Evolutionary conservation across 768 basidiomycete genomes (phyloP).

Genomic region (Lactarius vividus): DNA sequence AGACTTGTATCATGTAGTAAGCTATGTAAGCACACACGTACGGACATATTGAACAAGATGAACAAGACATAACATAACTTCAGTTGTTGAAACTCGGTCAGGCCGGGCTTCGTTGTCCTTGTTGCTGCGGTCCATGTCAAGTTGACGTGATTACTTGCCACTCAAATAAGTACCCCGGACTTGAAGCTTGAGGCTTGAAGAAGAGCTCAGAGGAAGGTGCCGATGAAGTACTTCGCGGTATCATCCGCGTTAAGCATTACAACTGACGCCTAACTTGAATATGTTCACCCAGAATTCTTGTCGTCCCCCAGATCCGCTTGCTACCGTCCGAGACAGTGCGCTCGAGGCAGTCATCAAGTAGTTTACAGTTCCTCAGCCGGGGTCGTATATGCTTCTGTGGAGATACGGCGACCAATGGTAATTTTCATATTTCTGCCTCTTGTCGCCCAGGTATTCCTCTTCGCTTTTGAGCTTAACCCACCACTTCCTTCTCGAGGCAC

Average conservation of each 20-base stretch:
- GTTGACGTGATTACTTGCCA: no score
- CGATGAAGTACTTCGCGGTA: conserved; percentile 33
- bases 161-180: conserved; percentile 14
- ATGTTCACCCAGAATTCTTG: neutral
- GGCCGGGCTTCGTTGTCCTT: no score
- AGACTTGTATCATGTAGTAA: neutral
- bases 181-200: no score
- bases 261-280: conserved; percentile 25
- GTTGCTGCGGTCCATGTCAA: no score
- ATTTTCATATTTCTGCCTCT: no score
- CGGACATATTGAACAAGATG: neutral
- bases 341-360: neutral
- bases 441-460: no score
- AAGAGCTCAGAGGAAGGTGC: conserved; percentile 32
- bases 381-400: neutral
- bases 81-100: neutral
- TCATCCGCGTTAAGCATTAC: conserved; percentile 34
- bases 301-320: neutral
- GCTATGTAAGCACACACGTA: neutral
- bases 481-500: no score
- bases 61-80: no score
- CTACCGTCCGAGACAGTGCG: no score
- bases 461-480: no score
- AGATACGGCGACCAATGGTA: no score
- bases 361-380: neutral